These are phyloP conservation scores for Ogataea philodendri DNA, from an alignment of 805 yeast species.

Conservation along the genomic window DNA sequence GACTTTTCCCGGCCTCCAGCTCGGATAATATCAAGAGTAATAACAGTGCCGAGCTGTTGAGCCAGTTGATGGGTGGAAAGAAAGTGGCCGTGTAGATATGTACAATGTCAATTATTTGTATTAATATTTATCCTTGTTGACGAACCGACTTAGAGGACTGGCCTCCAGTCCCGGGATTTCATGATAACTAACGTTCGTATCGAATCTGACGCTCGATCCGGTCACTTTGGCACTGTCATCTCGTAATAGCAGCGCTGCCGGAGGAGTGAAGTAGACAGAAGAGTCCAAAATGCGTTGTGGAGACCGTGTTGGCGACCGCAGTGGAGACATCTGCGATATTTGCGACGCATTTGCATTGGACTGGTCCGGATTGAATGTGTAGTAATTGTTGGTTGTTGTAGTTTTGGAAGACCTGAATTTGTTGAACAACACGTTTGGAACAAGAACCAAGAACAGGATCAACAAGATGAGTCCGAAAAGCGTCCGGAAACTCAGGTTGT, in stretches of 20 bases:
- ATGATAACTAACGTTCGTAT: conserved; percentile 32
- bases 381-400: conserved; percentile 28
- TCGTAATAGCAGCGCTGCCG: conserved; percentile 11
- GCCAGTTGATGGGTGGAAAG: conserved; percentile 82
- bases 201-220: conserved; percentile 29
- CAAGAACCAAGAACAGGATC: conserved; percentile 20
- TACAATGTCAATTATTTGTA: conserved; percentile 9
- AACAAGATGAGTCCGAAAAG: conserved; percentile 21
- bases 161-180: conserved; percentile 19
- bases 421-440: conserved; percentile 31
- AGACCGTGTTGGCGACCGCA: conserved; percentile 19
- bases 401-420: conserved; percentile 25
- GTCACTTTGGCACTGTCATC: conserved; percentile 11
- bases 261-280: conserved; percentile 25
- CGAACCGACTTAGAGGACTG: conserved; percentile 23
- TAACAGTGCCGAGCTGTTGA: conserved; percentile 66
- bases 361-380: conserved; percentile 23
- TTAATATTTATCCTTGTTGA: conserved; percentile 21
- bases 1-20: conserved; percentile 42
- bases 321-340: conserved; percentile 9
- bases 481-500: conserved; percentile 28
- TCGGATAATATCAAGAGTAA: conserved; percentile 17
- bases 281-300: conserved; percentile 20
- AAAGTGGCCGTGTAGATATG: conserved; percentile 24
- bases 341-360: conserved; percentile 13